Evolutionary conservation across 2,329 filamentous ascomycete species (phyloP), one percentile per base, ranked within the genome.

Genomic region (Cordyceps cicadae): DNA sequence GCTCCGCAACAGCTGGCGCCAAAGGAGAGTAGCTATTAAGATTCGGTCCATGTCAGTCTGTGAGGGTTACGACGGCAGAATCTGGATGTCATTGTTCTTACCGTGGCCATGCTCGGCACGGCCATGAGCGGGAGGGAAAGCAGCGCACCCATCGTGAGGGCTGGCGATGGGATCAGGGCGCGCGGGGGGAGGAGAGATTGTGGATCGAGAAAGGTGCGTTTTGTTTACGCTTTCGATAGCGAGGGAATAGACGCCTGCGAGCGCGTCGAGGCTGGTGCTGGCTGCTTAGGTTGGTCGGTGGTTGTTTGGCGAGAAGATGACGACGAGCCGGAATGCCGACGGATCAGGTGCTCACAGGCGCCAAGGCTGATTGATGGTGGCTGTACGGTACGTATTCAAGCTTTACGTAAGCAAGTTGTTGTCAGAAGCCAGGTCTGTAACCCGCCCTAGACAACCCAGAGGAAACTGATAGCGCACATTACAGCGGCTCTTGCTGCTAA

Each of bases 1-100:
- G 94, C 94, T 71, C 94, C 94, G 73, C 94, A 99, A 77, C 94
- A 99, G 69, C 92, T 97, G 64, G 89, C 91, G 64, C 80, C 88
- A 67, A 92, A 87, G 49, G 89, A 91, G 66, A 90, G 72, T 64
- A 95, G 69, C 90, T 92, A 70, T 67, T 63, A 59, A 51, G 34
- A 51, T 61, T 39, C 29, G 29, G 7, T 11, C 54, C 24, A 59
- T 57, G 64, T 65, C 57, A 66, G 63, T 49, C 32, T 24, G 19
- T 5, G 15, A 7, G 24, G 37, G 8, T 4, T 24, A 32, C 9
- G 6, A 21, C 26, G 15, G 39, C 17, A 34, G n/a, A 5, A 58
- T 43, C 24, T 5, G 14, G n/a, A 48, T 29, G 37, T n/a, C 29
- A 24, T 37, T 37, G 15, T 63, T 81, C 88, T 64, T 87, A 97